Base-by-base conservation (phyloP, 140 eudicot genomes). In the Anethum foeniculum region DNA sequence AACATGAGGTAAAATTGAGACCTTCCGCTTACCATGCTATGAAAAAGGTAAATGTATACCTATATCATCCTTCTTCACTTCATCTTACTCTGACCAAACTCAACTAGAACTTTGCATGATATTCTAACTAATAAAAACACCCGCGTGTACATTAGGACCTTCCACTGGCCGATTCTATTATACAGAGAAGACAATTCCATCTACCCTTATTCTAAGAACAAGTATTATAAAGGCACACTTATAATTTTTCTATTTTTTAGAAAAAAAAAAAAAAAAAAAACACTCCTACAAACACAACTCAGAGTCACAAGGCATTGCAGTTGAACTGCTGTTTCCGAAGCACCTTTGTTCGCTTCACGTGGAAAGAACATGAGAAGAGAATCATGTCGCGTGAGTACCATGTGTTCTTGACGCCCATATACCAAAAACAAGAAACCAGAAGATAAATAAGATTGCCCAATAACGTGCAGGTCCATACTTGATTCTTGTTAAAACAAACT, bases 341-440 rank as follows among this genome's bases (percentile, higher is more conserved):
- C 71, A 25, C 71, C 71, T 62, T 62, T 11, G 36, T 62, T 11
- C 36, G 7, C 71, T 62, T 32, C 18, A 8, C 36, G 18, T n/a
- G 71, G 71, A 62, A 25, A 71, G 76, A 39, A 38, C 46, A 72
- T 11, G 2, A 5, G 58, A 56, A 16, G 56, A 47, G n/a, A 74
- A 58, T 86, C 83, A 87, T 18, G 86, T 82, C 2, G 88, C 34
- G 69, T 87, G 93, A 83, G 86, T 81, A 27, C 80, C 80, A 41
- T 87, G 93, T 36, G 90, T 87, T 80, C 93, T 77, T 76, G 93
- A 89, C 23, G 93, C 93, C 93, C 93, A 89, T 68, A 89, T 89
- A 38, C 87, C 90, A 73, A 89, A 89, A 49, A 89, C 93, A 68
- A 89, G 93, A 85, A 89, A 89, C 93, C 93, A 89, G 85, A 89